These are phyloP conservation scores for Solanum peruvianum DNA, from an alignment of 257 asterid species.

Conservation along the genomic window DNA sequence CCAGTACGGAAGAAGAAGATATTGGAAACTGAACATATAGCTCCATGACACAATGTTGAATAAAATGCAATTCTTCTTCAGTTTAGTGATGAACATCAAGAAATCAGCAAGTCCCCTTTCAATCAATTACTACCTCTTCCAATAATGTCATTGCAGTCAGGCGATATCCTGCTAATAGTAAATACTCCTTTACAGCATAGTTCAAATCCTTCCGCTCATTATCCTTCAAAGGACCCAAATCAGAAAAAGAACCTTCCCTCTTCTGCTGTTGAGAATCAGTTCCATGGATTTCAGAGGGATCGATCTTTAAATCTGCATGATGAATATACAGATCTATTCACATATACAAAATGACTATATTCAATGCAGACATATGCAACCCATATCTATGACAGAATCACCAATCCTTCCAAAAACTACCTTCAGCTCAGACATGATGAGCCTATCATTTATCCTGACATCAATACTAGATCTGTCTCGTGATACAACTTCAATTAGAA, in stretches of 20 bases:
- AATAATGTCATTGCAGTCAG: conserved; percentile 97
- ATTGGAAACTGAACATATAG: background rate
- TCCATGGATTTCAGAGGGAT: conserved; percentile 26
- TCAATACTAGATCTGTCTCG: background rate
- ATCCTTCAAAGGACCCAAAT: conserved; percentile 88
- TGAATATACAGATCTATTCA: conserved; percentile 11
- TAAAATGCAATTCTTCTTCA: background rate
- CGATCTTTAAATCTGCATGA: conserved; percentile 38
- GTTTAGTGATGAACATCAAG: background rate
- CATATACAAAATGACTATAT: conserved; percentile 1
- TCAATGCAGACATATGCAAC: background rate
- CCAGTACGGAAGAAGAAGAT: background rate
- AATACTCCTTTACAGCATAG: conserved; percentile 94
- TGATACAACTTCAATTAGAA: background rate
- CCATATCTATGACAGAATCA: background rate
- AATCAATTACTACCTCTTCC: conserved; percentile 66
- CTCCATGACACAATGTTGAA: background rate
- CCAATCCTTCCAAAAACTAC: background rate
- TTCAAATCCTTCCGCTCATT: conserved; percentile 77
- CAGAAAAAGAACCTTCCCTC: conserved; percentile 41
- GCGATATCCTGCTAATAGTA: conserved; percentile 87
- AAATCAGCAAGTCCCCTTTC: conserved; percentile 2
- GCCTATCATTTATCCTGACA: background rate
- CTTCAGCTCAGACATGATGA: background rate
- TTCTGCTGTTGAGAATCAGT: conserved; percentile 29